Evolutionary conservation across 2,329 filamentous ascomycete species (phyloP), one percentile per base, ranked within the genome.

Genomic region (Dothideomycetes sp.): DNA sequence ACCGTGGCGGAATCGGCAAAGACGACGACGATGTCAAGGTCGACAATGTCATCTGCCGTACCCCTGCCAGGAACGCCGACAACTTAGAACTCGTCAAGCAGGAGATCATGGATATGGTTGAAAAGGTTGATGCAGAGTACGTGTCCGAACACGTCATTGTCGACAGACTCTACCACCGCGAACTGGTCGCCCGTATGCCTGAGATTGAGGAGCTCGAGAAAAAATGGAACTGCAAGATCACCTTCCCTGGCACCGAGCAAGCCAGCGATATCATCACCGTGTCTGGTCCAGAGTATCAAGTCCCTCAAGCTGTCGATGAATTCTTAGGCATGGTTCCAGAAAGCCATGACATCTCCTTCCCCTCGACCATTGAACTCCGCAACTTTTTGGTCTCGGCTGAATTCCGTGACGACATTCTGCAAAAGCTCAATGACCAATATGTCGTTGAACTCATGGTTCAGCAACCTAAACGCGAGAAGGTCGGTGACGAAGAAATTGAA

Each of bases 181-280:
- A 94, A 64, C 78, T 98, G 46, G 82, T 98, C 58, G 76, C 84
- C 45, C 85, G 88, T 45, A 80, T 96, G 49, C 70, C 76, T 31
- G 85, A 95, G 56, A 86, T 98, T 44, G 89, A 96, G 51, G 85
- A 91, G 52, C 73, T 98, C 37, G 91, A 98, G 69, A 93, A 94
- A 72, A 95, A 94, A 66, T 96, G 88, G 82, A 96, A 96, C 63
- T 98, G 91, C 79, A 96, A 96, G 70, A 93, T 98, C 57, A 84
- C 87, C 52, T 98, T 98, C 59, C 91, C 91, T 6, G 94, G 88
- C 65, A 96, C 91, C 8, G 91, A 98, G 62, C 84, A 93, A 64
- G 91, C 91, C 16, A 96, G 89, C 59, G 91, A 98, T 56, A 83
- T 93, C 56, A 87, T 98, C 39, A 93, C 83, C 13, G 87, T 98